These are phyloP conservation scores for Pascua sp. DNA, from an alignment of 1,284 basidiomycete genomes.

Conservation along the genomic window DNA sequence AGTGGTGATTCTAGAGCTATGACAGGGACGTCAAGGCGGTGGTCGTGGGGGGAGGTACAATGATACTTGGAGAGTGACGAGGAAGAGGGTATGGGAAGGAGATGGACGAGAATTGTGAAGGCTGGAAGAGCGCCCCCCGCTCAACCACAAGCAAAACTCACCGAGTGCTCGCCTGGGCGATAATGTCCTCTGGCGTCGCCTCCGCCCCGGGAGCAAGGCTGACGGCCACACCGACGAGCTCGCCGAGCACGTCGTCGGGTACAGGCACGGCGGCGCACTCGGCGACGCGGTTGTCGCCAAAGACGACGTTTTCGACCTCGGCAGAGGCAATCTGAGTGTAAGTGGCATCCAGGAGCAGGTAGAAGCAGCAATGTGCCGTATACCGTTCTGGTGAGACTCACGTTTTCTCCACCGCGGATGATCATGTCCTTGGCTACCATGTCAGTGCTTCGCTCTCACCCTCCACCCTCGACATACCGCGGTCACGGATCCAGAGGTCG, in stretches of 20 bases:
- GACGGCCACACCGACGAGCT: constrained; percentile 38
- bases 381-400: not conserved
- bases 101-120: no score
- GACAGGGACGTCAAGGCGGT: no score
- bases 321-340: constrained; percentile 31
- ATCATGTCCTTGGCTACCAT: constrained; percentile 30
- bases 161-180: constrained; percentile 2
- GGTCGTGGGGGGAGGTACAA: no score
- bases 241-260: constrained; percentile 36
- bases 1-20: no score
- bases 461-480: not conserved
- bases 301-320: constrained; percentile 44
- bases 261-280: constrained; percentile 39
- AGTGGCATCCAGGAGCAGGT: not conserved
- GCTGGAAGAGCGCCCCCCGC: no score
- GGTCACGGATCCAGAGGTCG: constrained; percentile 28
- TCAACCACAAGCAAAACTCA: no score
- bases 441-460: not conserved
- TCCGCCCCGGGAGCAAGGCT: constrained; percentile 19
- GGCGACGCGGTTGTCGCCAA: constrained; percentile 28
- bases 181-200: constrained; percentile 10
- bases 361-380: no score
- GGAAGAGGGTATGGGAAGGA: no score
- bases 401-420: constrained; percentile 46
- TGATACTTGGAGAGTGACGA: no score